phyloP scores from a whole-genome alignment of 495 filamentous ascomycete species.

The Annulohypoxylon maeteangense region DNA sequence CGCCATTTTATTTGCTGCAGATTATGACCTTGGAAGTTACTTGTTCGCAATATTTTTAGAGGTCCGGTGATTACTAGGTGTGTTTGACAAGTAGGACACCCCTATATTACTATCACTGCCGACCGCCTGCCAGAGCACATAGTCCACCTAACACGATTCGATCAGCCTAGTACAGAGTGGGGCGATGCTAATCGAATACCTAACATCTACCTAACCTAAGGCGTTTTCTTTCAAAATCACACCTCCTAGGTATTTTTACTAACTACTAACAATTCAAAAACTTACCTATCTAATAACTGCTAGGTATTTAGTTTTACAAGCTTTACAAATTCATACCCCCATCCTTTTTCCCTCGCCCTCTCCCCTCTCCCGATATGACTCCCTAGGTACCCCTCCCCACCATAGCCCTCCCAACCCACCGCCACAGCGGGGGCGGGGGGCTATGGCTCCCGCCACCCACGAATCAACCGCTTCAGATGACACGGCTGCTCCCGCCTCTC shows the following conservation, averaged over 20 bases:
- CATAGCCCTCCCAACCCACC: not conserved
- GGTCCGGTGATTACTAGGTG: not conserved
- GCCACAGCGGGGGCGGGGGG: not conserved
- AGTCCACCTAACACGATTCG: not conserved
- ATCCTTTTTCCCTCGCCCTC: not conserved
- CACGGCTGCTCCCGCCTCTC: not conserved
- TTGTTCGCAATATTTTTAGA: not conserved
- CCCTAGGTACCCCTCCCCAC: not conserved
- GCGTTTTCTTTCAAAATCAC: no score
- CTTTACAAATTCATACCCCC: not conserved
- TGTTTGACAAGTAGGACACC: not conserved
- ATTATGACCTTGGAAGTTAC: not conserved
- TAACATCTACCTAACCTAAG: no score
- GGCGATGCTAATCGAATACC: no score
- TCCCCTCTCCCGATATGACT: no score
- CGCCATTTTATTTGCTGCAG: not conserved
- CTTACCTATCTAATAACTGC: no score
- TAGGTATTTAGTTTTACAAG: no score
- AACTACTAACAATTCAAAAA: no score
- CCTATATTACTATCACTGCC: not conserved
- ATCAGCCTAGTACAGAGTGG: no score
- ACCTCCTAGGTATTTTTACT: no score
- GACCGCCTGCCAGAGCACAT: no score
- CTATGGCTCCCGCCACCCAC: not conserved
- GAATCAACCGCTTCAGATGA: not conserved